A percentile compares a stretch with the other conserved stretches of the same genome.
These are phyloP conservation scores for Lactarius tabidus DNA, from an alignment of 768 basidiomycete genomes.

Conservation along the genomic window DNA sequence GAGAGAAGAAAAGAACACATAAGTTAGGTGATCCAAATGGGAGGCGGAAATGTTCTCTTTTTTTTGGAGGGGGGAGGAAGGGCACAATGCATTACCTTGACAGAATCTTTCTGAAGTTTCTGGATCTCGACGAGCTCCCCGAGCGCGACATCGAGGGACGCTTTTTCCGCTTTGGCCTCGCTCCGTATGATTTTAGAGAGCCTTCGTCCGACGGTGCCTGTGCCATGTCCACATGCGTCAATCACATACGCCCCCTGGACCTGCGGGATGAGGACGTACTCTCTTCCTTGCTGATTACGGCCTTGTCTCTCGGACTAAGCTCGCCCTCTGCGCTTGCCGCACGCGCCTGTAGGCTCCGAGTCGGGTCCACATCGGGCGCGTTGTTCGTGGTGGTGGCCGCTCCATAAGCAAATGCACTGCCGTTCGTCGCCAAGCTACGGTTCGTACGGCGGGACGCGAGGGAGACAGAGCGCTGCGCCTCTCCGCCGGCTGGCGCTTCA, in stretches of 20 bases:
- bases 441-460: conserved; percentile 7
- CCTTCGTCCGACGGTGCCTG: conserved; percentile 56
- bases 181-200: conserved; percentile 66
- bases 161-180: conserved; percentile 66
- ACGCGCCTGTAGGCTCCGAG: conserved; percentile 35
- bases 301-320: conserved; percentile 48
- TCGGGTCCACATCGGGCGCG: conserved; percentile 39
- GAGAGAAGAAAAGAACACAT: neutral
- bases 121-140: conserved; percentile 65
- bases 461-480: neutral
- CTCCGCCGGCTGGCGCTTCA: neutral
- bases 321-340: conserved; percentile 45
- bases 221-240: neutral
- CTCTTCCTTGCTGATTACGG: conserved; percentile 49
- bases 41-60: neutral
- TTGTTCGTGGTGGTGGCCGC: conserved; percentile 49
- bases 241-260: neutral
- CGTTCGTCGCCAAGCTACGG: conserved; percentile 10
- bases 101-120: conserved; percentile 60
- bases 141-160: conserved; percentile 55
- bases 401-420: conserved; percentile 48
- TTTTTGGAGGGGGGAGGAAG: neutral
- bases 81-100: conserved; percentile 41
- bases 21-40: neutral
- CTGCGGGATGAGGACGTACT: conserved; percentile 35